These are phyloP conservation scores for Leishmania guyanensis DNA, from an alignment of 208 protist species.

Conservation along the genomic window DNA sequence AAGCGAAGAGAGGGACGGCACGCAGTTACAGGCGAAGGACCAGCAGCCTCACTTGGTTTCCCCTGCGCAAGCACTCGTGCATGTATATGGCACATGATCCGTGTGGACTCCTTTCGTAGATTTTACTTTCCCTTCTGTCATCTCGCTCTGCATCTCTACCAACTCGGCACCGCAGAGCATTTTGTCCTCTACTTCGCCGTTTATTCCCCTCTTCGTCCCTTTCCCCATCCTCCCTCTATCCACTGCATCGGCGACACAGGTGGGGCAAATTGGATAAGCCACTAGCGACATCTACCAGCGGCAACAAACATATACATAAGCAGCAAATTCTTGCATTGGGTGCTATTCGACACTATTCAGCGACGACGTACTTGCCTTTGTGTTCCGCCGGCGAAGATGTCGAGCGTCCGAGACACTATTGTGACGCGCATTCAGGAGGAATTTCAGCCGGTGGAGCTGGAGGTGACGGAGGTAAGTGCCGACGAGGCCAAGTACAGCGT, in stretches of 20 bases:
- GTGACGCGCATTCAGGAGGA: slow-evolving; percentile 39
- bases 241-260: not conserved
- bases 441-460: slow-evolving; percentile 38
- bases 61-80: not conserved
- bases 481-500: slow-evolving; percentile 70
- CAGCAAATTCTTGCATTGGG: not conserved
- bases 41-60: not conserved
- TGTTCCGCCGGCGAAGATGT: slow-evolving; percentile 1
- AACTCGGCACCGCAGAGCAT: not conserved
- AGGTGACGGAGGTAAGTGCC: slow-evolving; percentile 54
- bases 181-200: slow-evolving; percentile 7
- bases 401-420: slow-evolving; percentile 28
- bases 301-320: not conserved
- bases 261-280: not conserved
- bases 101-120: not conserved
- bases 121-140: not conserved
- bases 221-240: not conserved
- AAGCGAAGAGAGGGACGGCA: not conserved
- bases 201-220: slow-evolving; percentile 1
- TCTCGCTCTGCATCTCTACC: not conserved
- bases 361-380: not conserved
- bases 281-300: not conserved
- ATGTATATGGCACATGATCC: not conserved
- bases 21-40: not conserved
- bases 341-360: not conserved